Percentiles rank a stretch among this genome's conserved stretches.
Evolutionary conservation across 2,329 filamentous ascomycete genomes (phyloP).

Genomic region (Nemania diffusa): DNA sequence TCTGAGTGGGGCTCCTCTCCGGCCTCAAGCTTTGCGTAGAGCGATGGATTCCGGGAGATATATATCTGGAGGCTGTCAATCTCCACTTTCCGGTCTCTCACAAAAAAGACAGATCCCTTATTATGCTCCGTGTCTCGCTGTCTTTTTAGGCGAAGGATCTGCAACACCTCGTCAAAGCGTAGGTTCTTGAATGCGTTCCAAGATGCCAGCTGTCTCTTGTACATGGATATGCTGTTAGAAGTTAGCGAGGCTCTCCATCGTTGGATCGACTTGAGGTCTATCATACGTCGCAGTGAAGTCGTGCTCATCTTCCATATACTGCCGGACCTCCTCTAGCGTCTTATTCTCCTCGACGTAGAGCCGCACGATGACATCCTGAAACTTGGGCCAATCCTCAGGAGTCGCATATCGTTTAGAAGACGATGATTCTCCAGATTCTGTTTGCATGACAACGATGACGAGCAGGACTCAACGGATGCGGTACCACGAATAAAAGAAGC

Average conservation of each 20-base stretch:
- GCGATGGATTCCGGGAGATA: conserved; percentile 45
- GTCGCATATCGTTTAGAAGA: conserved; percentile 41
- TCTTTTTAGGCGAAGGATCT: conserved; percentile 45
- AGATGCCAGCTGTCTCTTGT: conserved; percentile 46
- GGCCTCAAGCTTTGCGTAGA: conserved; percentile 44
- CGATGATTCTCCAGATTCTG: conserved; percentile 31
- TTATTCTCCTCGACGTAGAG: conserved; percentile 48
- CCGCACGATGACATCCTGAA: conserved; percentile 42
- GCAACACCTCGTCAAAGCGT: conserved; percentile 45
- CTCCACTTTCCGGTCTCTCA: conserved; percentile 44
- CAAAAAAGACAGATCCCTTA: conserved; percentile 42
- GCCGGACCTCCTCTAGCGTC: conserved; percentile 45
- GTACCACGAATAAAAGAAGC: conserved; percentile 23
- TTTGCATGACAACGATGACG: conserved; percentile 40
- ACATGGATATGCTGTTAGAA: conserved; percentile 42
- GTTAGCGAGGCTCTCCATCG: conserved; percentile 28
- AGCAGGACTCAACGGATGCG: conserved; percentile 28
- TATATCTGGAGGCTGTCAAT: conserved; percentile 44
- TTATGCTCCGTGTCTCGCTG: conserved; percentile 41
- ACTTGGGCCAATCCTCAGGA: conserved; percentile 43
- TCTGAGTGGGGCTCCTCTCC: conserved; percentile 42
- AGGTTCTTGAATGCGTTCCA: conserved; percentile 49
- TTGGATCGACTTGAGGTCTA: background rate
- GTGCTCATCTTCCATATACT: conserved; percentile 45
- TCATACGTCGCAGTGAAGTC: conserved; percentile 46